Percentiles rank a stretch among this genome's conserved stretches.
phyloP scores from a whole-genome alignment of 306 rosid genomes.

The Quercus berberidifolia region DNA sequence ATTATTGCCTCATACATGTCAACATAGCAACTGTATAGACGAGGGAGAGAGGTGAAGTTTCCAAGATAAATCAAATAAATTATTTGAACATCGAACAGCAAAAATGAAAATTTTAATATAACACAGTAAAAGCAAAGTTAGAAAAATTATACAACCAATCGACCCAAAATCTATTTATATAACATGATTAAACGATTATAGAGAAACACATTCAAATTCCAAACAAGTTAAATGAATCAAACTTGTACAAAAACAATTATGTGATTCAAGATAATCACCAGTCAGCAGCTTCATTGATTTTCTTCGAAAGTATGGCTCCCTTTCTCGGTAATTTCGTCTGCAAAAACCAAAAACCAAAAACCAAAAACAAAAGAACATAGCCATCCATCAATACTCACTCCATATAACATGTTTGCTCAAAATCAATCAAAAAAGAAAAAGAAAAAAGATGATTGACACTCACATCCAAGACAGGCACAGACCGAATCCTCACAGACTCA shows the following conservation, averaged over 20 bases:
- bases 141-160: not conserved
- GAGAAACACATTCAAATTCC: not conserved
- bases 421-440: not conserved
- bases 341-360: not conserved
- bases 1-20: not conserved
- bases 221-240: not conserved
- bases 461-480: constrained; percentile 84
- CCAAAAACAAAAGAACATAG: not conserved
- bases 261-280: constrained; percentile 46
- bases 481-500: constrained; percentile 91
- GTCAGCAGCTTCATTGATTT: constrained; percentile 64
- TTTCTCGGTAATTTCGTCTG: constrained; percentile 87
- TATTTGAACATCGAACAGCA: not conserved
- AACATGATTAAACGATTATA: not conserved
- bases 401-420: not conserved
- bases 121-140: not conserved
- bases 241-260: not conserved
- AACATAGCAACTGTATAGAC: not conserved
- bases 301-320: constrained; percentile 75
- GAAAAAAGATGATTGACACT: constrained; percentile 21
- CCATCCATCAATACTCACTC: not conserved
- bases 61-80: not conserved
- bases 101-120: not conserved
- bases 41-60: not conserved
- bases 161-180: not conserved